Conservation (phyloP, 2,329 filamentous ascomycete species). For the Nemania serpens region DNA sequence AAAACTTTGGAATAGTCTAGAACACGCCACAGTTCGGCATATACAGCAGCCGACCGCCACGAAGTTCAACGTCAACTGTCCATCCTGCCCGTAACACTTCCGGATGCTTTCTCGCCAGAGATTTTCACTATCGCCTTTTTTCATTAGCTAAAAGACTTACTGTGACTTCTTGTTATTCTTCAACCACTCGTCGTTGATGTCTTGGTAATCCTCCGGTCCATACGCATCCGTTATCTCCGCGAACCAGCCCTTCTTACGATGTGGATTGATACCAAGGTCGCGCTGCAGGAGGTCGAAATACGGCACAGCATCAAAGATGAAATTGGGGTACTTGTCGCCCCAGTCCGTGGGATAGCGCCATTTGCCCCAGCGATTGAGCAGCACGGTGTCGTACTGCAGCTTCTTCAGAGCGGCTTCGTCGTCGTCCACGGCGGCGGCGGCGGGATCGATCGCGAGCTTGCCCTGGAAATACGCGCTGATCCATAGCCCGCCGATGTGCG, state of each 20-base stretch:
- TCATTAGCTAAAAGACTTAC: not conserved
- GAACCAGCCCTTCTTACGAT: conserved; percentile 58
- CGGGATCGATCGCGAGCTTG: conserved; percentile 23
- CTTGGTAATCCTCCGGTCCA: conserved; percentile 61
- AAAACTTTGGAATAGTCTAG: not conserved
- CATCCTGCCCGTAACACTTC: no score
- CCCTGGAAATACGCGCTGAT: conserved; percentile 60
- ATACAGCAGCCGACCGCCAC: not conserved
- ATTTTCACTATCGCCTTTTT: not conserved
- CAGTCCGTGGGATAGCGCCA: conserved; percentile 72
- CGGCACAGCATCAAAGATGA: conserved; percentile 76
- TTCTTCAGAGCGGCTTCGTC: conserved; percentile 30
- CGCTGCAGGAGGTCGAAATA: conserved; percentile 71
- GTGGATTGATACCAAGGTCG: conserved; percentile 65
- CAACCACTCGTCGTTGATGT: conserved; percentile 58
- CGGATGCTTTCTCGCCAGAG: not conserved
- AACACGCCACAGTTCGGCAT: not conserved
- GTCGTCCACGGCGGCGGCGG: not conserved
- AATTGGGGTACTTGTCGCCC: conserved; percentile 66
- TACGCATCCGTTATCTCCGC: conserved; percentile 62
- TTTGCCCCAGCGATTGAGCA: conserved; percentile 70
- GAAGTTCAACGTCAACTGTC: no score
- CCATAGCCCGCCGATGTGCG: conserved; percentile 58
- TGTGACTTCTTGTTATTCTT: conserved; percentile 8
- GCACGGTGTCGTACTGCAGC: conserved; percentile 59